phyloP scores from a whole-genome alignment of 2,329 filamentous ascomycete genomes.

The Stemphylium beticola region DNA sequence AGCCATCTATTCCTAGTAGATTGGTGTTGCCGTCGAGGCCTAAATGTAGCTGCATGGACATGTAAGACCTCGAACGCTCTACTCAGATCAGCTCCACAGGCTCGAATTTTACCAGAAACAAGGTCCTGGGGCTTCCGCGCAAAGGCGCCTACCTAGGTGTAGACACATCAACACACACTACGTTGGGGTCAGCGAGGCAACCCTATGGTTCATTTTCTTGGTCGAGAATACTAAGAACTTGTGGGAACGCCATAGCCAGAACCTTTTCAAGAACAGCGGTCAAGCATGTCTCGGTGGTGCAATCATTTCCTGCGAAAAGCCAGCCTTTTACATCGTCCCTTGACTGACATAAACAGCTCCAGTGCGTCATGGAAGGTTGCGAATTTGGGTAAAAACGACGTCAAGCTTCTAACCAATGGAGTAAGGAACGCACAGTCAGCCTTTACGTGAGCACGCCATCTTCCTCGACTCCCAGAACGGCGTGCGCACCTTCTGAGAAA shows the following conservation, averaged over 20 bases:
- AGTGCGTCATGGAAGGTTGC: conserved; percentile 31
- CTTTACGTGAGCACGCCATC: conserved; percentile 41
- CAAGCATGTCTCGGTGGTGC: conserved; percentile 56
- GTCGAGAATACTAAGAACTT: conserved; percentile 58
- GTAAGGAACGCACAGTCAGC: conserved; percentile 32
- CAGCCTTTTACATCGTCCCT: conserved; percentile 31
- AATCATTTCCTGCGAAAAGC: conserved; percentile 24
- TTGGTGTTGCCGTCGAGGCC: too few species aligned
- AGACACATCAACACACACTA: conserved; percentile 27
- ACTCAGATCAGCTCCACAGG: conserved; percentile 50
- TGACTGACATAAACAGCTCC: conserved; percentile 40
- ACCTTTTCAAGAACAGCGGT: conserved; percentile 59
- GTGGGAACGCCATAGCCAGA: conserved; percentile 25
- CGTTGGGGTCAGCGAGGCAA: conserved; percentile 57
- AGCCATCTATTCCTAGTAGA: too few species aligned
- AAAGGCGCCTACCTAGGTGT: neutral
- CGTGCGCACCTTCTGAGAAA: conserved; percentile 36
- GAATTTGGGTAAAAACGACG: conserved; percentile 37
- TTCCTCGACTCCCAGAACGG: conserved; percentile 38
- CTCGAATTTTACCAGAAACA: conserved; percentile 43
- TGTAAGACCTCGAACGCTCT: conserved; percentile 12
- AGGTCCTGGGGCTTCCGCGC: conserved; percentile 48
- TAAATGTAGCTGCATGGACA: conserved; percentile 33
- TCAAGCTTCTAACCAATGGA: conserved; percentile 37
- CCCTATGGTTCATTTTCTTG: conserved; percentile 53